Base-by-base conservation (phyloP, 306 rosid genomes). In the Astragalus glycyphyllos region DNA sequence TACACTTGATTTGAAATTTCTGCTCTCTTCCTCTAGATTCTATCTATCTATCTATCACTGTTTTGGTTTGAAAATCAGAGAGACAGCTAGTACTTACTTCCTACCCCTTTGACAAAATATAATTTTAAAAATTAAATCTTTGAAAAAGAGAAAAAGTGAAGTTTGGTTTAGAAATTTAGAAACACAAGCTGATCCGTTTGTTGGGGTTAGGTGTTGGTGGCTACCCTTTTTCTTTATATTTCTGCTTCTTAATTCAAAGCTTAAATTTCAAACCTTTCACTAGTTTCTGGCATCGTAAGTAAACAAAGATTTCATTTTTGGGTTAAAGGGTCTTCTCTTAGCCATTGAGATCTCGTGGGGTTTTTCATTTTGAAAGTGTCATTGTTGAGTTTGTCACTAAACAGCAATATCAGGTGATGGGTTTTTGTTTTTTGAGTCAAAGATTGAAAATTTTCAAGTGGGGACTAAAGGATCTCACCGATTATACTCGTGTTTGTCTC, bases 391-490 rank as follows among this genome's bases (percentile, higher is more conserved):
- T 69, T 14, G 42, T 26, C 23, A 35, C 2, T 48, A 49, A 72
- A 71, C 73, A 74, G 76, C 62, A 61, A 68, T 23, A 54, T 54
- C 61, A 68, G 66, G 76, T 61, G 1, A n/a, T 69, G 68, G 62
- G 49, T 59, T 75, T 74, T 73, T 63, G 68, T 49, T 74, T 65
- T 67, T 81, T 65, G 67, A 71, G 78, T 84, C 82, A 82, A 74
- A 78, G 84, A 57, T 71, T 45, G 72, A 69, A 71, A 75, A 68
- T 78, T 77, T 20, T 85, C 58, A 37, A 35, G 85, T 81, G 80
- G 89, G 84, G 83, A 77, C 85, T 77, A 62, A 60, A 69, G 82
- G 81, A 81, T 83, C 80, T 83, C 68, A 61, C 68, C 60, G 53
- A 64, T 63, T 71, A 71, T 68, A 62, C 77, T 81, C 74, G 81